Base-by-base conservation (phyloP, 2,329 filamentous ascomycete genomes). In the Fusarium pininemorale region DNA sequence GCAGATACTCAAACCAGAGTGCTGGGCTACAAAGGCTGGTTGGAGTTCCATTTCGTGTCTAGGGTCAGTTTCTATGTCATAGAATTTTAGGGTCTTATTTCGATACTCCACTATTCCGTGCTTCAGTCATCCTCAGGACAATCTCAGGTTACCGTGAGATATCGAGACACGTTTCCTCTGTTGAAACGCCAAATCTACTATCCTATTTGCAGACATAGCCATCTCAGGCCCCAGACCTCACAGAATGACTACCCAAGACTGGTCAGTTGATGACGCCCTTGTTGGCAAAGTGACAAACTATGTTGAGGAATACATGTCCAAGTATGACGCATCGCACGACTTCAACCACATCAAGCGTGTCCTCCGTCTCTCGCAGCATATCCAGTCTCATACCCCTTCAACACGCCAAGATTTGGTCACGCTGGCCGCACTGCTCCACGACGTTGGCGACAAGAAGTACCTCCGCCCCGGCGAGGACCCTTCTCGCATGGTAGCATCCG, bases 361-460 rank as follows among this genome's bases (percentile, higher is more conserved):
- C 28, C 84, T 95, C 28, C 87, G 88, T n/a, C 89, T 96, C 41
- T 90, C 94, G 12, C 89, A 90, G 51, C 84, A 88, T 75, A 92
- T 95, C 71, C 86, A 93, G 66, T 79, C 85, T 55, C 81, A 82
- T 45, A 88, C 91, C 60, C 82, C 79, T 62, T 75, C 64, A 57
- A 80, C 77, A 14, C 64, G 75, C 35, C 83, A 83, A 8, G 84
- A 85, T 16, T 82, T 91, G 32, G 86, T 96, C 73, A 89, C 90
- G 35, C 90, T 97, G 32, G 86, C 90, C 4, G 93, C 93, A 4
- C 87, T 95, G 9, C 88, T 96, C n/a, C 95, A 98, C 83, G 95
- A 98, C 78, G 91, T 97, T 24, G 94, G 93, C 69, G 95, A 98
- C 84, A 91, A 89, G 81, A 98, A 97, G 83, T 97, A 97, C 81